Percentiles rank a stretch among this genome's conserved stretches.
Evolutionary conservation across 768 basidiomycete species (phyloP).

Genomic region (Trametes maxima): DNA sequence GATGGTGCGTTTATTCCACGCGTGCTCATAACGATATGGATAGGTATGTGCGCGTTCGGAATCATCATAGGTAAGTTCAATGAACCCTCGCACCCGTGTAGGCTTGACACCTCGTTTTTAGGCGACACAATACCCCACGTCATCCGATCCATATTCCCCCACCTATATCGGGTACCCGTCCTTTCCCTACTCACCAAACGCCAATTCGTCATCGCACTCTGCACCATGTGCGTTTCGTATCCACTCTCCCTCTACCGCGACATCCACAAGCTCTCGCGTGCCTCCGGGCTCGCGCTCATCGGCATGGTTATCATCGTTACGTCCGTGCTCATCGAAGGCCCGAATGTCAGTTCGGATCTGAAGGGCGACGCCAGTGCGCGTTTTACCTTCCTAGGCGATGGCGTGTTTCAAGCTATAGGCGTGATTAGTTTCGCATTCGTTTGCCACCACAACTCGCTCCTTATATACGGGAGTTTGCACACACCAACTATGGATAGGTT

Average conservation of each 20-base stretch:
- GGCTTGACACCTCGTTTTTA: conserved; percentile 23
- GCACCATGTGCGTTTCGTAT: conserved; percentile 88
- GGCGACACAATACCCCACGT: conserved; percentile 98
- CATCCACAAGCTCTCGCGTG: conserved; percentile 94
- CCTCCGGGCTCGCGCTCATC: conserved; percentile 85
- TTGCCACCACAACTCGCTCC: conserved; percentile 95
- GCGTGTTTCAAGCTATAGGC: conserved; percentile 93
- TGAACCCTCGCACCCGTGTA: not conserved
- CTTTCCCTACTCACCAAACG: conserved; percentile 81
- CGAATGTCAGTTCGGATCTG: conserved; percentile 68
- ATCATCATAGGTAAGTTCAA: conserved; percentile 75
- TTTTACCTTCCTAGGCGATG: conserved; percentile 74
- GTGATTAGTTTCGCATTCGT: conserved; percentile 98
- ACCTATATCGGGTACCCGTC: conserved; percentile 61
- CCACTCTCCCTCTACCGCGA: conserved; percentile 95
- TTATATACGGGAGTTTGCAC: conserved; percentile 92
- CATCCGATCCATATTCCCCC: conserved; percentile 83
- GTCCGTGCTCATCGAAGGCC: conserved; percentile 83
- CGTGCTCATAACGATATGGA: not conserved
- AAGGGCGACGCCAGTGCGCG: conserved; percentile 77
- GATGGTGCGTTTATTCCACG: conserved; percentile 1
- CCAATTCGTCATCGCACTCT: conserved; percentile 85
- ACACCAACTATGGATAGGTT: conserved; percentile 96
- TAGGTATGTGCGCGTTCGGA: conserved; percentile 97
- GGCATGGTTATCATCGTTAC: conserved; percentile 94